A percentile compares a stretch with the other conserved stretches of the same genome.
Evolutionary conservation across 2,329 filamentous ascomycete species (phyloP).

Genomic region (Pseudonectria foliicola): DNA sequence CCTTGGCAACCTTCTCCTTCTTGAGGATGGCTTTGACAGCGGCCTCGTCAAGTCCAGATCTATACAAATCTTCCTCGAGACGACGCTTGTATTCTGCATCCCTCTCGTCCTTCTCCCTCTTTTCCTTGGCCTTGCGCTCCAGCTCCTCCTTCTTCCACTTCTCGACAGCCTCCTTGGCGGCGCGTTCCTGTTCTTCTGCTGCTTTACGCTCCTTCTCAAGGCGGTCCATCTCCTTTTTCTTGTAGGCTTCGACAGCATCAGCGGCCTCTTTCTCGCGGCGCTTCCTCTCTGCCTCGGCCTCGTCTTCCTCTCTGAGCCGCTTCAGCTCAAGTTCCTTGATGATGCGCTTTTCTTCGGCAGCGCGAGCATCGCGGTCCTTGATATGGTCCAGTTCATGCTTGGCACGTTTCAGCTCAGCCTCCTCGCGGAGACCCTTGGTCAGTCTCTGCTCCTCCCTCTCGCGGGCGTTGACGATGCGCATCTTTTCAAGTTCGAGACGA

Average conservation of each 20-base stretch:
- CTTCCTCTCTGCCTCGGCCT: constrained; percentile 28
- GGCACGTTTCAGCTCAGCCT: constrained; percentile 43
- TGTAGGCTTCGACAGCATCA: constrained; percentile 45
- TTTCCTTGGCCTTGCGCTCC: constrained; percentile 39
- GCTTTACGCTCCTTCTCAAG: constrained; percentile 29
- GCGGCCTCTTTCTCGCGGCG: constrained; percentile 40
- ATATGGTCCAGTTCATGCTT: constrained; percentile 43
- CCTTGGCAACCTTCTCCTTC: constrained; percentile 43
- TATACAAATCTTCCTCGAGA: constrained; percentile 50
- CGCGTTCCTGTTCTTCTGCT: constrained; percentile 33
- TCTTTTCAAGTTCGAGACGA: constrained; percentile 37
- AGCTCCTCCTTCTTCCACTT: constrained; percentile 42
- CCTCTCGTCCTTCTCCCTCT: constrained; percentile 39
- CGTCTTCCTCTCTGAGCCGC: constrained; percentile 36
- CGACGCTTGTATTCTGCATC: constrained; percentile 49
- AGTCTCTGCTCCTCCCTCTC: constrained; percentile 29
- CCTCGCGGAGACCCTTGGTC: constrained; percentile 35
- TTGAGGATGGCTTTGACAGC: constrained; percentile 53
- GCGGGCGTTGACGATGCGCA: constrained; percentile 35
- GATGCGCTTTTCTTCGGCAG: constrained; percentile 44
- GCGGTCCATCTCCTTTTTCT: constrained; percentile 37
- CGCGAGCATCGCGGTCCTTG: constrained; percentile 37
- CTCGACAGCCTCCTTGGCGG: constrained; percentile 40
- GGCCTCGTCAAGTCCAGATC: constrained; percentile 52
- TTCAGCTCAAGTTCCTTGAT: constrained; percentile 42